Percentiles rank a stretch among this genome's conserved stretches.
Evolutionary conservation across 345 rosid species (phyloP).

Genomic region (Salix brachista): DNA sequence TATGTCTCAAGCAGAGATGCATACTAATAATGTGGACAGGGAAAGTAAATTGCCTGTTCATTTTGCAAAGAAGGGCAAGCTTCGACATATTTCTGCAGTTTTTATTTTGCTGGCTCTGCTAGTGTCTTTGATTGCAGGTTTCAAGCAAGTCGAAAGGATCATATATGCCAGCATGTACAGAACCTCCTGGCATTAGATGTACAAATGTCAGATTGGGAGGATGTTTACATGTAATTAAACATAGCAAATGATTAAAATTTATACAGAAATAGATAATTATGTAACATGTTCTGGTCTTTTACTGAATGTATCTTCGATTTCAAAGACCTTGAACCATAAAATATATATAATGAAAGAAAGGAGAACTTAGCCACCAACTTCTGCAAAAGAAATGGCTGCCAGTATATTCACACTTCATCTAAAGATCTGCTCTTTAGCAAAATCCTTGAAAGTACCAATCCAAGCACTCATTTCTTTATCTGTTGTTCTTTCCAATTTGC

Average conservation of each 20-base stretch:
- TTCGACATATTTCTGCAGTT: background rate
- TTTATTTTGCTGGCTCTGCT: slow-evolving; percentile 18
- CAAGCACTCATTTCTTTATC: no score
- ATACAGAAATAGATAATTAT: background rate
- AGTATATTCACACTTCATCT: no score
- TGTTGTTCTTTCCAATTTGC: no score
- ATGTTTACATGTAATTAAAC: background rate
- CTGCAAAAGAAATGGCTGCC: no score
- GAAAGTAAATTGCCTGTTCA: background rate
- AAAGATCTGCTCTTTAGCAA: no score
- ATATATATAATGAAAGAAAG: no score
- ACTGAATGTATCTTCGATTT: background rate
- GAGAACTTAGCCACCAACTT: no score
- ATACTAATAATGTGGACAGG: background rate
- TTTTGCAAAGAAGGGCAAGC: background rate
- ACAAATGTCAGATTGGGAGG: background rate
- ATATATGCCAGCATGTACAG: background rate
- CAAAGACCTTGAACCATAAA: no score
- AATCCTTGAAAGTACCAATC: no score
- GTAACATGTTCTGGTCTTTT: background rate
- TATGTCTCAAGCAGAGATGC: background rate
- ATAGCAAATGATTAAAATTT: background rate
- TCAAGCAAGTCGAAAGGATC: slow-evolving; percentile 8
- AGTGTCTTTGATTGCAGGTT: slow-evolving; percentile 13
- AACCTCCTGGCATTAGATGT: slow-evolving; percentile 12